Evolutionary conservation across 2,329 filamentous ascomycete species (phyloP).

Genomic region (Thielaviopsis punctulata): DNA sequence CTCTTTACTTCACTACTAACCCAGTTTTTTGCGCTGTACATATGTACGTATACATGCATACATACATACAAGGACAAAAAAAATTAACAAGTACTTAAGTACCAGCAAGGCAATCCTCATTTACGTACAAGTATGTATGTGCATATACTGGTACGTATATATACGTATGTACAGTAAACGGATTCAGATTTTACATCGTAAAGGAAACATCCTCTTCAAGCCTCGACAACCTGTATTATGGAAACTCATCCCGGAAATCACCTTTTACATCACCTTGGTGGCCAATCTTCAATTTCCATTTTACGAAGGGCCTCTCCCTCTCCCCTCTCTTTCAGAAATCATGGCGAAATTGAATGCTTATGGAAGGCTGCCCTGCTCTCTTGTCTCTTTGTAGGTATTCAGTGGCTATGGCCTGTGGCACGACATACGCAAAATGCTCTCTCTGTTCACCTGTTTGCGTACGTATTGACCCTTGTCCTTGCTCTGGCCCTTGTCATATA

Average conservation of each 20-base stretch:
- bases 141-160: too few relatives aligned
- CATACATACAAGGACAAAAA: not conserved
- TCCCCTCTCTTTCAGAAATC: too few relatives aligned
- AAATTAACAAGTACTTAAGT: not conserved
- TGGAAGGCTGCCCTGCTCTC: not conserved
- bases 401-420: not conserved
- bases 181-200: too few relatives aligned
- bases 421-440: too few relatives aligned
- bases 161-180: too few relatives aligned
- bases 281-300: not conserved
- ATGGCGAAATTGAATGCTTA: too few relatives aligned
- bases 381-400: not conserved
- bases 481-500: not conserved
- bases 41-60: too few relatives aligned
- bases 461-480: not conserved
- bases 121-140: too few relatives aligned
- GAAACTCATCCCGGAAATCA: too few relatives aligned
- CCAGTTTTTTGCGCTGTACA: not conserved
- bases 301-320: not conserved
- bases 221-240: too few relatives aligned
- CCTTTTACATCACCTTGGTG: too few relatives aligned
- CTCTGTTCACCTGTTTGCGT: not conserved
- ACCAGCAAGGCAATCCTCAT: too few relatives aligned
- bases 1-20: not conserved
- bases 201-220: slow-evolving; percentile 1